These are phyloP conservation scores for Pseudisothecium myosuroides DNA, from an alignment of 225 moss, liverwort and hornwort species.

Conservation along the genomic window DNA sequence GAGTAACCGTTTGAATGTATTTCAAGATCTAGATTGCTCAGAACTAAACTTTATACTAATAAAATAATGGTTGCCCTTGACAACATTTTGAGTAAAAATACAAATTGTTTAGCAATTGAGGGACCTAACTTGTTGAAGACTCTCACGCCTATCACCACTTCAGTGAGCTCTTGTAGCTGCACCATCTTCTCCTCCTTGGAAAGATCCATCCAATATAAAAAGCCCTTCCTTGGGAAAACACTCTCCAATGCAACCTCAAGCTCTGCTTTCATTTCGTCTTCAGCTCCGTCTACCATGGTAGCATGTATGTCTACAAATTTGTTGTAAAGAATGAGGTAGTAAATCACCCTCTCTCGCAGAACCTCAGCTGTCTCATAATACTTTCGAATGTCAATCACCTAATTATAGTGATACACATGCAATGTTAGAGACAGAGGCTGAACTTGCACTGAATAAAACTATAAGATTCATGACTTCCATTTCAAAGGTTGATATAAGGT, in stretches of 20 bases:
- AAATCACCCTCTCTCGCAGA: conserved; percentile 43
- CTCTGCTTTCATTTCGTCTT: conserved; percentile 36
- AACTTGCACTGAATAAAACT: not conserved
- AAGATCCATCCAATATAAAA: conserved; percentile 87
- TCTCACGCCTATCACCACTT: conserved; percentile 68
- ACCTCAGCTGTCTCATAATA: conserved; percentile 52
- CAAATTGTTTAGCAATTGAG: not conserved
- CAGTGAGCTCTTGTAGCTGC: conserved; percentile 57
- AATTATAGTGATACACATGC: not conserved
- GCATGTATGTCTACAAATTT: conserved; percentile 21
- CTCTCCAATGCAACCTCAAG: conserved; percentile 63
- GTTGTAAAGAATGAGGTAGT: conserved; percentile 45
- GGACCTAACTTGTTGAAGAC: conserved; percentile 68
- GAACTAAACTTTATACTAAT: not conserved
- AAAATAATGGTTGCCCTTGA: not conserved
- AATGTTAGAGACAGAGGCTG: not conserved
- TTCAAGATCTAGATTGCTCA: not conserved
- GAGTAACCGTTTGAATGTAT: not conserved
- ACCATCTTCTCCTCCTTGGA: conserved; percentile 29
- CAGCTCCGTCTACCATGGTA: not conserved
- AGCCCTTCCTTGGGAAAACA: conserved; percentile 68
- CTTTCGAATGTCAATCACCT: conserved; percentile 66
- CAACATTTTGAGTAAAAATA: not conserved
- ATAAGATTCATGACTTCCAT: not conserved
- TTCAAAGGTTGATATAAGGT: not conserved